Conservation (phyloP, 768 basidiomycete species). For the Candolleomyces eurysporus region DNA sequence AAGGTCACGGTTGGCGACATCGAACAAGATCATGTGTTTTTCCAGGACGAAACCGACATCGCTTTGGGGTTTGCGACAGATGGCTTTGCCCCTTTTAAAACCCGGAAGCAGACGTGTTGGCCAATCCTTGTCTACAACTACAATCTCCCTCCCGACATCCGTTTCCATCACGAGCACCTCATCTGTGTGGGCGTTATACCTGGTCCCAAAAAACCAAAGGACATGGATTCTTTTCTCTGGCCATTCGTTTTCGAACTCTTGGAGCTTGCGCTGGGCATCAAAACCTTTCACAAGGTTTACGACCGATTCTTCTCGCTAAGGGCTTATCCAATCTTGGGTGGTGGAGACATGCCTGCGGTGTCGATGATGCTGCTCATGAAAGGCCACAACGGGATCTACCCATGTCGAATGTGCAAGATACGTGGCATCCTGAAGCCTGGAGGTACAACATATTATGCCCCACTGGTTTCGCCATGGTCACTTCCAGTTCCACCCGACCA, state of each 20-base stretch:
- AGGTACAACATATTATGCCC: conserved; percentile 25
- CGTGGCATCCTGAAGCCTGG: conserved; percentile 16
- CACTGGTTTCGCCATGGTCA: conserved; percentile 18
- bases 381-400: conserved; percentile 37
- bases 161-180: conserved; percentile 32
- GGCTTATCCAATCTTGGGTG: conserved; percentile 16
- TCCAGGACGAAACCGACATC: conserved; percentile 38
- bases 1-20: conserved; percentile 21
- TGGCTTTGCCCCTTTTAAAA: conserved; percentile 38
- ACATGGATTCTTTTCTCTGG: conserved; percentile 41
- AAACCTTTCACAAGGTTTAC: conserved; percentile 22
- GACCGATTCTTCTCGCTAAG: conserved; percentile 10
- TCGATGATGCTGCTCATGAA: conserved; percentile 31
- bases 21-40: conserved; percentile 24
- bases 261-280: conserved; percentile 33
- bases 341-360: conserved; percentile 23
- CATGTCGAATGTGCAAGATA: conserved; percentile 37
- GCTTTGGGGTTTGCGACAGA: conserved; percentile 42
- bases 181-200: conserved; percentile 43
- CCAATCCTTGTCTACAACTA: conserved; percentile 40
- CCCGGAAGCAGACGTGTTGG: conserved; percentile 31
- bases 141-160: conserved; percentile 29
- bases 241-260: conserved; percentile 39
- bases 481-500: conserved; percentile 10
- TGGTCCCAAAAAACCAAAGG: conserved; percentile 41